Percentiles rank a stretch among this genome's conserved stretches.
Evolutionary conservation across 768 basidiomycete genomes (phyloP).

Genomic region (Phaeotremella fagi): DNA sequence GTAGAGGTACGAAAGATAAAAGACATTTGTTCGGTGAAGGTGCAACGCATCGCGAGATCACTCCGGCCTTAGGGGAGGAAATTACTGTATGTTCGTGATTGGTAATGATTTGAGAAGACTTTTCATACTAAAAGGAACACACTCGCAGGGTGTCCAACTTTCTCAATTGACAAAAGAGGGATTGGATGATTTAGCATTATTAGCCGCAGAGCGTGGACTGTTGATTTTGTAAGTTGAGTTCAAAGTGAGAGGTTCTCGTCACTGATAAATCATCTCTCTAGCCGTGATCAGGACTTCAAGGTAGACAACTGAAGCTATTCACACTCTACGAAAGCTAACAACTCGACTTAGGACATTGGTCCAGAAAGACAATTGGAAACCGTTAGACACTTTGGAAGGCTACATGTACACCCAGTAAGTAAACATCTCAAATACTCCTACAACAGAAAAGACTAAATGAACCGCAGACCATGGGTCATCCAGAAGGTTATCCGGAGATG

Average conservation of each 20-base stretch:
- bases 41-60: background rate
- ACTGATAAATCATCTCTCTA: conserved; percentile 39
- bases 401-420: conserved; percentile 9
- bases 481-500: conserved; percentile 55
- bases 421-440: conserved; percentile 8
- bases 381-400: conserved; percentile 35
- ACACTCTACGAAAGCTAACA: conserved; percentile 27
- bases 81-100: conserved; percentile 2
- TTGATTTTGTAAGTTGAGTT: background rate
- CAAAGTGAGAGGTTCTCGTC: too few species aligned
- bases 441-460: background rate
- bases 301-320: background rate
- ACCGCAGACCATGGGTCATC: conserved; percentile 20
- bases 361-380: conserved; percentile 56
- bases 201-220: conserved; percentile 56
- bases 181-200: conserved; percentile 57
- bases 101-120: background rate
- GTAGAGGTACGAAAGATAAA: conserved; percentile 5
- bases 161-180: conserved; percentile 56
- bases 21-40: conserved; percentile 2
- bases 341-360: background rate
- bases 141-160: conserved; percentile 53
- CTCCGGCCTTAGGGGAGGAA: conserved; percentile 11
- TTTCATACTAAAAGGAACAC: background rate
- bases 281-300: conserved; percentile 37